phyloP scores from a whole-genome alignment of 1,139 yeast species.

The Debaryomycetaceae sp. region DNA sequence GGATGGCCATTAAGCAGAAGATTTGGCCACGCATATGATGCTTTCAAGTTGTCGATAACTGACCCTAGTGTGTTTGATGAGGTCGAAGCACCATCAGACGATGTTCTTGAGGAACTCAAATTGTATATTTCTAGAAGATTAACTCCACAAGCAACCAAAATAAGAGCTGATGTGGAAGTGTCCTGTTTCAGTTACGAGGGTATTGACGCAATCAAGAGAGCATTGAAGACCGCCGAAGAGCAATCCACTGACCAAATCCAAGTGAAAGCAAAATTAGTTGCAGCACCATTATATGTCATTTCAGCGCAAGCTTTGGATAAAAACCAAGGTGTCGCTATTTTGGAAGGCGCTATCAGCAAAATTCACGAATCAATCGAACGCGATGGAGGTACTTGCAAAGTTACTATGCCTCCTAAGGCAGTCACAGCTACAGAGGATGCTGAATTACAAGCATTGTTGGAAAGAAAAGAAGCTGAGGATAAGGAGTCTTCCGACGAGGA shows the following conservation, averaged over 20 bases:
- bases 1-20: conserved; percentile 98
- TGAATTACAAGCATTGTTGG: conserved; percentile 89
- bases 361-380: conserved; percentile 67
- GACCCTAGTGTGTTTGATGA: conserved; percentile 87
- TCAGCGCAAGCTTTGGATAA: conserved; percentile 93
- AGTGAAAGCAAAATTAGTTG: conserved; percentile 91
- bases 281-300: conserved; percentile 94
- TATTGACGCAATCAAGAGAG: conserved; percentile 91
- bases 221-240: conserved; percentile 83
- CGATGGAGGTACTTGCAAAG: conserved; percentile 83
- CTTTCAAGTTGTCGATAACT: conserved; percentile 92
- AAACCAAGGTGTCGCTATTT: conserved; percentile 75
- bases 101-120: conserved; percentile 76
- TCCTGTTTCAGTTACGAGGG: conserved; percentile 98
- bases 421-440: conserved; percentile 98
- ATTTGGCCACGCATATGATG: conserved; percentile 97
- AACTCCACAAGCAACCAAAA: conserved; percentile 96
- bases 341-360: conserved; percentile 75
- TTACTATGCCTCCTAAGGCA: conserved; percentile 98
- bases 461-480: conserved; percentile 49
- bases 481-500: conserved; percentile 44
- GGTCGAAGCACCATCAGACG: conserved; percentile 67
- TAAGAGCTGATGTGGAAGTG: conserved; percentile 96
- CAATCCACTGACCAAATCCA: conserved; percentile 79
- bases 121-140: conserved; percentile 86